A percentile compares a stretch with the other conserved stretches of the same genome.
Evolutionary conservation across 441 rosid genomes (phyloP).

Genomic region (Croton laevigatus): DNA sequence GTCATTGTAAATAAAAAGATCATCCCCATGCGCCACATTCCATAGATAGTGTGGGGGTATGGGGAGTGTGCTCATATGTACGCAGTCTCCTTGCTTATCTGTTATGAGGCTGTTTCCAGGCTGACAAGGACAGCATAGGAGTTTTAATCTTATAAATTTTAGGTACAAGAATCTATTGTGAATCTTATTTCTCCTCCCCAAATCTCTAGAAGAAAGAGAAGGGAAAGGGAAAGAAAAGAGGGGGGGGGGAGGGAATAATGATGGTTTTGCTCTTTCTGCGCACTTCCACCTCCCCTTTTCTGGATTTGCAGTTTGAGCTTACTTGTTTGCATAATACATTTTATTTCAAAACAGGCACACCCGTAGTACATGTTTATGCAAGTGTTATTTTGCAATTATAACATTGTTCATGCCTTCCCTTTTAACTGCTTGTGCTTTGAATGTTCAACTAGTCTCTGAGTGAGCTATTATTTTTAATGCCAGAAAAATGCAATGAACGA

Average conservation of each 20-base stretch:
- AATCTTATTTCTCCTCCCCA: too few species aligned
- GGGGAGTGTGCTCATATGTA: too few species aligned
- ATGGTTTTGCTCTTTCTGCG: neutral
- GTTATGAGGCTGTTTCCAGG: too few species aligned
- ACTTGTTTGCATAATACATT: neutral
- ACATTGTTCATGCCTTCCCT: neutral
- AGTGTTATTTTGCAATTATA: neutral
- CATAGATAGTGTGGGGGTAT: too few species aligned
- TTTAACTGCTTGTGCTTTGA: neutral
- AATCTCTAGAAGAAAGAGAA: neutral
- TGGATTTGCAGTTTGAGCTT: neutral
- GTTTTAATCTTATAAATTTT: too few species aligned
- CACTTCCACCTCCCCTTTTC: neutral
- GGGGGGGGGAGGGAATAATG: neutral
- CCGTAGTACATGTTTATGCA: neutral
- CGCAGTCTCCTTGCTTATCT: too few species aligned
- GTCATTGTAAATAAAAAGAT: too few species aligned
- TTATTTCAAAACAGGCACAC: neutral
- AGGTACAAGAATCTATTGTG: too few species aligned
- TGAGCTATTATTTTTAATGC: slow-evolving; percentile 28
- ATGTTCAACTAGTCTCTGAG: slow-evolving; percentile 21
- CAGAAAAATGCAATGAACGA: slow-evolving; percentile 81
- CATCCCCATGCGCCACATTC: too few species aligned
- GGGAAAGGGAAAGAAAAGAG: neutral
- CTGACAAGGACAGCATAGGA: too few species aligned